Conservation (phyloP, 805 yeast genomes). For the Saccharomycopsis vini region DNA sequence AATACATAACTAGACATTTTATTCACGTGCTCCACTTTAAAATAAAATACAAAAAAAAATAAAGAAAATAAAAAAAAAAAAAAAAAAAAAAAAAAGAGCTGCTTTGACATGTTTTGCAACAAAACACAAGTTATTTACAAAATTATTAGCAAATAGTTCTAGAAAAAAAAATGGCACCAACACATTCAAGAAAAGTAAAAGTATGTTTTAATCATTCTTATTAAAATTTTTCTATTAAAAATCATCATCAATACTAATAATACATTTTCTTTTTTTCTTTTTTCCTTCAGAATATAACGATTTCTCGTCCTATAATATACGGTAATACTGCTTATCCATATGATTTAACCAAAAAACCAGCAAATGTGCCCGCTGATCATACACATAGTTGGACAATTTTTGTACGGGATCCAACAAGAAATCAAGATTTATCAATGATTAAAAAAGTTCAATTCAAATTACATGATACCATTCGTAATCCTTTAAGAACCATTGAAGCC, state of each 20-base stretch:
- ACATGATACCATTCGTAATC: constrained; percentile 86
- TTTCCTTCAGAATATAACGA: constrained; percentile 45
- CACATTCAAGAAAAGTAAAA: constrained; percentile 16
- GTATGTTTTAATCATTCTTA: constrained; percentile 1
- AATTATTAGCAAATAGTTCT: too few relatives aligned
- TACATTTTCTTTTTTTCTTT: constrained; percentile 6
- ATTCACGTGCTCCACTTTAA: too few relatives aligned
- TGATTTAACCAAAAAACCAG: constrained; percentile 41
- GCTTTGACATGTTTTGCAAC: too few relatives aligned
- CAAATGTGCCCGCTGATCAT: constrained; percentile 74
- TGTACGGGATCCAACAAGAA: constrained; percentile 64
- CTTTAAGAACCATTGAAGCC: constrained; percentile 74
- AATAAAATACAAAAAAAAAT: too few relatives aligned
- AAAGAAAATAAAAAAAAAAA: too few relatives aligned
- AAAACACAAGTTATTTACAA: too few relatives aligned
- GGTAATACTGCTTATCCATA: constrained; percentile 76
- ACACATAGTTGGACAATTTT: constrained; percentile 96
- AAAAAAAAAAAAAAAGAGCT: too few relatives aligned
- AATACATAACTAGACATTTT: too few relatives aligned
- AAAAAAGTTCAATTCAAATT: constrained; percentile 89
- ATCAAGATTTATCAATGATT: constrained; percentile 71
- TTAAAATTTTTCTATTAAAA: not conserved
- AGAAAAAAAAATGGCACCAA: constrained; percentile 21
- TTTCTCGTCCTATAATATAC: constrained; percentile 69
- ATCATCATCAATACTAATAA: constrained; percentile 1